Evolutionary conservation across 257 asterid species (phyloP), one percentile per base, ranked within the genome.

Genomic region (Solanum chiquidenum): DNA sequence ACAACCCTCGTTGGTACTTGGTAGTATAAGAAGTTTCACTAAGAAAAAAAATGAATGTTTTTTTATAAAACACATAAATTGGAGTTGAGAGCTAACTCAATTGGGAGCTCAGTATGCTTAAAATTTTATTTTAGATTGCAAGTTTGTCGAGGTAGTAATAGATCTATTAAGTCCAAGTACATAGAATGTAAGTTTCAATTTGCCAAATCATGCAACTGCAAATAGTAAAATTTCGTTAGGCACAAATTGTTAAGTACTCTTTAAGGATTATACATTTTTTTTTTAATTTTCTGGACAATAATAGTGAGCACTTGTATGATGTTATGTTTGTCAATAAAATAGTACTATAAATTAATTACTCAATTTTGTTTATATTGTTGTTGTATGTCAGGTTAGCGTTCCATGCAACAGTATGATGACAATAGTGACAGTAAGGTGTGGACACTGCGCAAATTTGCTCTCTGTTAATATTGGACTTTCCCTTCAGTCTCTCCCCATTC

Each of bases 401-500:
- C 99, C 99, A 83, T 90, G 94, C 90, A 97, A 93, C 88, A 94
- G 94, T 90, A 93, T 92, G 97, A 87, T 91, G 76, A 92, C 91
- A 13, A 91, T 94, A 33, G 99, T 96, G 89, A 94, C 99, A 0
- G 99, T 96, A 23, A 93, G 98, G 91, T 96, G 99, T 87, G 99
- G 99, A 38, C 98, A 96, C 87, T 96, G 99, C 76, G 83, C 95
- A 7, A 95, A 96, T 93, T 87, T 96, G 93, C 95, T 96, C 80
- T 93, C 98, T 31, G 98, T 94, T 69, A 95, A 94, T 86, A 90
- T 94, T 89, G 97, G 94, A 84, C 94, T 95, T 88, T 91, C 91
- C 89, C 90, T 92, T 87, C 98, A 94, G 82, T 90, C 95, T 86
- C 92, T 89, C 87, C 97, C 97, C 62, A 92, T 88, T 87, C 98